Evolutionary conservation across 2,329 filamentous ascomycete genomes (phyloP), one percentile per base, ranked within the genome.

Genomic region (Phyllosticta paracitricarpa): DNA sequence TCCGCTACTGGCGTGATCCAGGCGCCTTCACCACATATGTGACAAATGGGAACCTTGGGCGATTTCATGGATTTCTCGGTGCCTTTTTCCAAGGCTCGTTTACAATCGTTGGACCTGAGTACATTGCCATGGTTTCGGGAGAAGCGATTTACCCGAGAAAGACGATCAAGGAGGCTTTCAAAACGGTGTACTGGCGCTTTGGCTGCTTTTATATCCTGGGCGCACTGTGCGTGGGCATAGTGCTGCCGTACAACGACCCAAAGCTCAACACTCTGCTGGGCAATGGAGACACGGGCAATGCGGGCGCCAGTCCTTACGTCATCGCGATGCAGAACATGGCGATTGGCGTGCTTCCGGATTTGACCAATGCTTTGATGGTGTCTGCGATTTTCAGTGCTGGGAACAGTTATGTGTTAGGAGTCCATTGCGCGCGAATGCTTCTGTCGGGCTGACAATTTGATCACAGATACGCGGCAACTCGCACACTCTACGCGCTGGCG

Each of bases 241-340:
- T 77, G 30, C 64, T 76, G 24, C 59, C 59, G 5, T 84, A 86
- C 63, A 84, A 91, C 65, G 84, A 92, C 57, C 77, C 89, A 8
- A 89, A 88, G 12, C 88, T 88, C 61, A 77, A 90, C 48, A 86
- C 82, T 0, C 64, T 65, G 12, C 61, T 67, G 54, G 65, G 10
- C 12, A 58, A 58, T 4, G 56, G 56, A 14, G 57, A 33, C 19
- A 62, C 56, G 5, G 61, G 61, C 25, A 54, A 58, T 10, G 61
- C 56, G 28, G 61, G 56, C 12, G 61, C 61, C 24, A 56, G 52
- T 17, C 61, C 61, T 2, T 62, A 62, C 59, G 70, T 71, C 51
- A 72, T 72, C 56, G 71, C 71, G 25, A 71, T 72, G 72, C 64
- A 63, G 22, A 73, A 73, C 58, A 63, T 75, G 19, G 68, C 69